These are phyloP conservation scores for Raffaelea arxii DNA, from an alignment of 2,329 filamentous ascomycete species.

Conservation along the genomic window DNA sequence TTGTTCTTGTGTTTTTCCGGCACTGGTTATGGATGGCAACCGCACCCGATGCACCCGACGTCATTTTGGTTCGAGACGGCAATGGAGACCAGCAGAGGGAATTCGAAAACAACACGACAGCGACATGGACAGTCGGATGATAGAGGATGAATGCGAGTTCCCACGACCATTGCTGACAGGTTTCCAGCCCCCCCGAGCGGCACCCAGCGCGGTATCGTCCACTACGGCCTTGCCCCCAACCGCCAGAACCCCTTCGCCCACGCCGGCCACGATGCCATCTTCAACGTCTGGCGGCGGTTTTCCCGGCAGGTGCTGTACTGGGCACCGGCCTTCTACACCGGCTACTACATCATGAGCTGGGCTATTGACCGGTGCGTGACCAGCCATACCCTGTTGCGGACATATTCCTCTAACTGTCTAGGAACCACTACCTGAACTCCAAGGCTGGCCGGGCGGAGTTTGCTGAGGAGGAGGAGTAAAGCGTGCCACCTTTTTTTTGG, in stretches of 20 bases:
- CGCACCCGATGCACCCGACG: too few species aligned
- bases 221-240: constrained; percentile 76
- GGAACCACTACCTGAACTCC: constrained; percentile 75
- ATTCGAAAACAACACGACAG: not conserved
- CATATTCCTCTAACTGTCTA: constrained; percentile 22
- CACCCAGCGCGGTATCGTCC: constrained; percentile 50
- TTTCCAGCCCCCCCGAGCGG: constrained; percentile 11
- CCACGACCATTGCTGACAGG: not conserved
- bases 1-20: too few species aligned
- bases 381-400: not conserved
- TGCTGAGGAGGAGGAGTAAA: constrained; percentile 14
- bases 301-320: constrained; percentile 83
- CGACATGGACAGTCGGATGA: not conserved
- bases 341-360: constrained; percentile 83
- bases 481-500: not conserved
- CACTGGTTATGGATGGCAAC: too few species aligned
- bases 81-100: too few species aligned
- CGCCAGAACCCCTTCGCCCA: constrained; percentile 81
- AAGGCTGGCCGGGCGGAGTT: constrained; percentile 59
- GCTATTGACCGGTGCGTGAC: constrained; percentile 70
- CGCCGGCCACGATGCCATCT: constrained; percentile 69
- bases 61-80: too few species aligned
- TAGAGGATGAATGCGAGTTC: too few species aligned
- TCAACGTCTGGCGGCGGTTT: constrained; percentile 89
- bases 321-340: constrained; percentile 65